Percentiles rank a stretch among this genome's conserved stretches.
Conservation (phyloP, 1,284 basidiomycete genomes). For the Heterobasidion parviporum region DNA sequence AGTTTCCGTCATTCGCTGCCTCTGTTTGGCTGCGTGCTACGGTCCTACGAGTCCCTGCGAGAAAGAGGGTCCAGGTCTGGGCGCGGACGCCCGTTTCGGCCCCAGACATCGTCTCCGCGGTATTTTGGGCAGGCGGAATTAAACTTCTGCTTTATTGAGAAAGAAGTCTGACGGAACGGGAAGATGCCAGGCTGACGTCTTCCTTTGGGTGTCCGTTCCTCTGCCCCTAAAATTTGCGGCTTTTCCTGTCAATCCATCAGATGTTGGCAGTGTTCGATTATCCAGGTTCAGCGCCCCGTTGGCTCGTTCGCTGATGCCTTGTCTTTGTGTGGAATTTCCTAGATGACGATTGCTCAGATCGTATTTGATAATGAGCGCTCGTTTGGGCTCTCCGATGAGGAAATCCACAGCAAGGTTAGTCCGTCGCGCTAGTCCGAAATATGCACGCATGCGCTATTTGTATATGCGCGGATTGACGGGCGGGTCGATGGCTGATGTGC, state of each 20-base stretch:
- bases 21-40: background rate
- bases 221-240: too few species aligned
- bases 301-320: too few species aligned
- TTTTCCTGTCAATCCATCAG: too few species aligned
- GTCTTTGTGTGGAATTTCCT: background rate
- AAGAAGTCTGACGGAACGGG: background rate
- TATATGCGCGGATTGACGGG: background rate
- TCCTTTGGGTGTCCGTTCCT: too few species aligned
- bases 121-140: background rate
- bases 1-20: conserved; percentile 14
- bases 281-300: too few species aligned
- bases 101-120: background rate
- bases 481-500: conserved; percentile 1
- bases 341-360: conserved; percentile 92
- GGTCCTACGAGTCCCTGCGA: background rate
- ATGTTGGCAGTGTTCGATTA: too few species aligned
- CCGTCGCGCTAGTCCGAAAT: background rate
- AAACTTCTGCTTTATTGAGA: background rate
- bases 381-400: conserved; percentile 67
- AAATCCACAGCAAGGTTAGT: conserved; percentile 67
- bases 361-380: conserved; percentile 92
- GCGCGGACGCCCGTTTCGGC: background rate
- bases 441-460: background rate
- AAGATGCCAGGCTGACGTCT: too few species aligned
- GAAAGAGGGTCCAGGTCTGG: background rate